These are phyloP conservation scores for Viridothelium virens DNA, from an alignment of 495 filamentous ascomycete species.

Conservation along the genomic window DNA sequence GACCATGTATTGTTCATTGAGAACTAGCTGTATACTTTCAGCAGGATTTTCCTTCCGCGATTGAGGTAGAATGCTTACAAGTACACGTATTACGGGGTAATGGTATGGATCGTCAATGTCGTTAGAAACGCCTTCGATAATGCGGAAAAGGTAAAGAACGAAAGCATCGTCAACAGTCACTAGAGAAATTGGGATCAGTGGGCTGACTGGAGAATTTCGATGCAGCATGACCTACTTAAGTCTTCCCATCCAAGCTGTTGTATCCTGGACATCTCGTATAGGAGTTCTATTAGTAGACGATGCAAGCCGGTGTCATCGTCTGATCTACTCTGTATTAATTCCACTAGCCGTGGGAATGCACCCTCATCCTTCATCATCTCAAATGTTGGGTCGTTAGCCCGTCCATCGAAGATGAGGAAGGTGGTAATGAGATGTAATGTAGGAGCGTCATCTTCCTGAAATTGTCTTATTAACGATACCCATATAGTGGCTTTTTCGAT, in stretches of 20 bases:
- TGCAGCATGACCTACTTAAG: constrained; percentile 46
- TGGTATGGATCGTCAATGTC: constrained; percentile 93
- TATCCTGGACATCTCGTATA: constrained; percentile 96
- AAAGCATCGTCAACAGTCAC: constrained; percentile 76
- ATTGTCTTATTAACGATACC: background rate
- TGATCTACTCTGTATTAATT: constrained; percentile 61
- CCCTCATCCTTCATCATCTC: constrained; percentile 81
- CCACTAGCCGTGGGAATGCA: constrained; percentile 72
- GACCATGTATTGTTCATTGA: constrained; percentile 99
- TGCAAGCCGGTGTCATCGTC: constrained; percentile 64
- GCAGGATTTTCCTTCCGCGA: background rate
- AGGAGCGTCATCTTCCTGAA: constrained; percentile 68
- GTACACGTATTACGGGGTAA: constrained; percentile 85
- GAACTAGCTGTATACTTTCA: constrained; percentile 59
- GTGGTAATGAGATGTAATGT: constrained; percentile 75
- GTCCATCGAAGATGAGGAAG: constrained; percentile 86
- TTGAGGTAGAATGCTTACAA: constrained; percentile 47
- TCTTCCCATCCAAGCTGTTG: constrained; percentile 73
- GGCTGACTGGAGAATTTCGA: background rate
- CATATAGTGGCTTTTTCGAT: background rate
- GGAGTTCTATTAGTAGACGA: constrained; percentile 71
- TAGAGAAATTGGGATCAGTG: constrained; percentile 18
- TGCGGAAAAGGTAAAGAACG: constrained; percentile 70
- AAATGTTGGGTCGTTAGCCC: constrained; percentile 67
- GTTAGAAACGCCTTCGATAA: constrained; percentile 83